Evolutionary conservation across 1,139 yeast species (phyloP), one percentile per base, ranked within the genome.

Genomic region (Yamadazyma sp.): DNA sequence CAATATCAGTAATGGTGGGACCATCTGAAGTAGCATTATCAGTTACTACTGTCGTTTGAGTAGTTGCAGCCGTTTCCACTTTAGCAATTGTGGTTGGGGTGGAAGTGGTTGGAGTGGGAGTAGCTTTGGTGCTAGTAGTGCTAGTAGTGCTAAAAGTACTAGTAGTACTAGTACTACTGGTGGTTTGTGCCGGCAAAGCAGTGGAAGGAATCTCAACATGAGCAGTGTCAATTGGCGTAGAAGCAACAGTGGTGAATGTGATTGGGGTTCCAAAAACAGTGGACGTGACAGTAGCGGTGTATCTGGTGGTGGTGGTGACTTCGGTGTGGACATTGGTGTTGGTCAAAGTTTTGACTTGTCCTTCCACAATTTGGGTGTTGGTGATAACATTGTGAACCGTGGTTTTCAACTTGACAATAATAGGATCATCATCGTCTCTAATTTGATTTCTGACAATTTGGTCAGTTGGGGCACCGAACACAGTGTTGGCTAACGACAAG

Each of bases 241-340:
- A 50, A 12, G 67, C 68, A 35, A 67, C 68, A 10, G 73, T 67
- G 17, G 70, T 60, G 48, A 50, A 69, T 22, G 71, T 66, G 31
- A 56, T 48, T n/a, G 67, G 65, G 16, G 60, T 53, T 20, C 76
- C 76, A 43, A 63, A 62, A 14, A 70, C 63, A 11, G 75, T 69
- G 3, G 67, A 61, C 6, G 75, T 70, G 31, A 65, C 70, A 6
- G 77, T 71, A 11, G 76, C 74, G 27, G 76, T 71, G 50, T 70
- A 71, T 33, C 61, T 57, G 18, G 76, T 71, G 33, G 62, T 59
- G 13, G 76, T 71, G 26, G 59, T 52, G 15, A 70, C 64, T 18
- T 60, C 55, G 30, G 73, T 62, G 34, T 59, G 55, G 22, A 64
- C 54, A 14, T 53, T 41, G 28, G 53, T 42, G 41, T 65, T 59